Percentiles rank a stretch among this genome's conserved stretches.
Evolutionary conservation across 1,139 yeast species (phyloP).

Genomic region (Yamadazyma oceani): DNA sequence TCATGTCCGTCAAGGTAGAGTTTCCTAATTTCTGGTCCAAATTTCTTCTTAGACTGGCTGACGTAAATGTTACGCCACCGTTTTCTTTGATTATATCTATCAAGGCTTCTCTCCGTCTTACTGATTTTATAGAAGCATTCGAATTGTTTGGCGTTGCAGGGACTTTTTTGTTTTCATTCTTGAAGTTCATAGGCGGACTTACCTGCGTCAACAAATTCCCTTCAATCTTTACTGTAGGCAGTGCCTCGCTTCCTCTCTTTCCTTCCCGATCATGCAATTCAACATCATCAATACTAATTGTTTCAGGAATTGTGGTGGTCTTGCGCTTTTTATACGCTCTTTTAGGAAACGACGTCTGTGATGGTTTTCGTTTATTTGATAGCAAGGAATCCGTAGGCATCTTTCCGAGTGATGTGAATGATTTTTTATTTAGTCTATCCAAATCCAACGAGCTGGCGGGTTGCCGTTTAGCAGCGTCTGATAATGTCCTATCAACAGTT

Average conservation of each 20-base stretch:
- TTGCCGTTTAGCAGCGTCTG: background rate
- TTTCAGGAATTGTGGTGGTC: background rate
- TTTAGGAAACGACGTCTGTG: slow-evolving; percentile 7
- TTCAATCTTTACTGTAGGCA: too few species aligned
- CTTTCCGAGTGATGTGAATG: slow-evolving; percentile 25
- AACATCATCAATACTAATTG: too few species aligned
- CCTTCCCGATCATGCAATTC: background rate
- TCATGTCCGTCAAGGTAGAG: slow-evolving; percentile 44
- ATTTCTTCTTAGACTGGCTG: slow-evolving; percentile 32
- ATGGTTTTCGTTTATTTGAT: slow-evolving; percentile 15
- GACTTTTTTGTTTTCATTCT: background rate
- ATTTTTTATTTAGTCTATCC: slow-evolving; percentile 17
- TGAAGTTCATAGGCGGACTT: background rate
- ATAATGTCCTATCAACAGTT: slow-evolving; percentile 4
- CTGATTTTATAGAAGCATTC: slow-evolving; percentile 23
- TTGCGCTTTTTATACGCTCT: slow-evolving; percentile 1
- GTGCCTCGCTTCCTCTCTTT: background rate
- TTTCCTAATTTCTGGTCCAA: slow-evolving; percentile 37
- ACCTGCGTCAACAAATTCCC: background rate
- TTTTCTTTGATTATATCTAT: slow-evolving; percentile 35
- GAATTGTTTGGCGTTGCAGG: background rate
- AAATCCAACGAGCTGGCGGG: slow-evolving; percentile 12
- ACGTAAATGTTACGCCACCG: slow-evolving; percentile 45
- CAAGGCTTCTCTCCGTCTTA: slow-evolving; percentile 34
- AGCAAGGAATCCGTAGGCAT: slow-evolving; percentile 11